Base-by-base conservation (phyloP, 345 rosid genomes). In the Eucalyptus lansdowneana region DNA sequence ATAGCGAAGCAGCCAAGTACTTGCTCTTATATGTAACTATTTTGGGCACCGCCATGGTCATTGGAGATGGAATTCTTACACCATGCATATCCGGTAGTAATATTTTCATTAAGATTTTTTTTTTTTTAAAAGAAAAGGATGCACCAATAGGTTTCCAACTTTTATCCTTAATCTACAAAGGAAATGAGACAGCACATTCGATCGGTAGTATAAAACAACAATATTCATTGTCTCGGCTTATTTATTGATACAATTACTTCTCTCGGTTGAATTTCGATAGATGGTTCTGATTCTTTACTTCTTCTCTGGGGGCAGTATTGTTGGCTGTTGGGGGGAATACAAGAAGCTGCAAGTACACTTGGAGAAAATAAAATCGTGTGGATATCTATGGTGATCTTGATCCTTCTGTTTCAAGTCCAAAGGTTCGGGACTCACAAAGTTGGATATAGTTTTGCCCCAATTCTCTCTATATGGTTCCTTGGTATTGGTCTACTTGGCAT, bases 1-100 rank as follows among this genome's bases (percentile, higher is more conserved):
- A 86, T 5, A 92, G 90, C 72, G 15, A 14, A 45, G 7, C 27
- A 8, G 89, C 88, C 54, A 91, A 90, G 69, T 91, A 91, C 22
- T 29, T 90, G 15, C 53, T 93, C 9, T 88, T 91, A 72, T 49
- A 87, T 45, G 50, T 67, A 37, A 89, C 91, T 50, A 85, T 93
- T 92, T 86, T 91, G 51, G 93, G 88, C 10, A 93, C 91, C 5
- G 88, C 94, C 80, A 92, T 93, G 93, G 91, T 91, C 89, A 89
- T 93, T 16, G 94, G 93, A 58, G 94, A 92, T 53, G 93, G 93
- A 12, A 88, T 91, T 88, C 90, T 92, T 45, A 89, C 92, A 1
- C 93, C 94, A 11, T 88, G 89, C 89, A 90, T 91, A 6, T 92
- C 93, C 27, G 91, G 93, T 91, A 86, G 13, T 69, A 9, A 31